Evolutionary conservation across 345 rosid genomes (phyloP), one percentile per base, ranked within the genome.

Genomic region (Combretum micranthum): DNA sequence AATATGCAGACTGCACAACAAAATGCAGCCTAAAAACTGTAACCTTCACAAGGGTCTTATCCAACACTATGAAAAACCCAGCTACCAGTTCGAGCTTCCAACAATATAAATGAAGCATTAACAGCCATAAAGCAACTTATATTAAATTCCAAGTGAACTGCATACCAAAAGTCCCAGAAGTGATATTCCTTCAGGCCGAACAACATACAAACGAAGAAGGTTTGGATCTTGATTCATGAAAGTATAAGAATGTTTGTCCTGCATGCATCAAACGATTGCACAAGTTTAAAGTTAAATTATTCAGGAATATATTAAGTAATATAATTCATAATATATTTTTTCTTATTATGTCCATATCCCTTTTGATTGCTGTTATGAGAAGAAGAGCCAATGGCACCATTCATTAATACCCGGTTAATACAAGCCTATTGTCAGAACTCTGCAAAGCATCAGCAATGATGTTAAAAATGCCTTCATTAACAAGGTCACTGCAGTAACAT

Each of bases 151-250:
- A 23, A n/a, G 26, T n/a, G 47, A 74, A 69, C 63, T 55, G n/a
- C 64, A 54, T 83, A 87, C 99, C 97, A 90, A 53, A 64, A 94
- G 79, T 58, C 93, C 99, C n/a, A 94, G 73, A 57, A 94, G 95
- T 25, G 78, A 65, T 59, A 65, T 68, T 51, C 97, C 97, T 70
- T 86, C 95, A 43, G 62, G 79, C 72, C 65, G 70, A 62, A 77
- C 83, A 71, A 83, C 80, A 71, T 81, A 85, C 44, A 95, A 83
- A 50, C 89, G 83, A 63, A 92, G 66, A 72, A 86, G 90, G 56
- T 68, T 83, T 63, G 84, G 74, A 70, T 88, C 91, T 71, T 70
- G 79, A 76, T 72, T 85, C 81, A 83, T 55, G 73, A 90, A 90
- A 94, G 89, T 69, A 77, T 67, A 52, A 92, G 88, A 68, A 92